Evolutionary conservation across 2,329 filamentous ascomycete species (phyloP).

Genomic region (Cladobotryum protrusum): DNA sequence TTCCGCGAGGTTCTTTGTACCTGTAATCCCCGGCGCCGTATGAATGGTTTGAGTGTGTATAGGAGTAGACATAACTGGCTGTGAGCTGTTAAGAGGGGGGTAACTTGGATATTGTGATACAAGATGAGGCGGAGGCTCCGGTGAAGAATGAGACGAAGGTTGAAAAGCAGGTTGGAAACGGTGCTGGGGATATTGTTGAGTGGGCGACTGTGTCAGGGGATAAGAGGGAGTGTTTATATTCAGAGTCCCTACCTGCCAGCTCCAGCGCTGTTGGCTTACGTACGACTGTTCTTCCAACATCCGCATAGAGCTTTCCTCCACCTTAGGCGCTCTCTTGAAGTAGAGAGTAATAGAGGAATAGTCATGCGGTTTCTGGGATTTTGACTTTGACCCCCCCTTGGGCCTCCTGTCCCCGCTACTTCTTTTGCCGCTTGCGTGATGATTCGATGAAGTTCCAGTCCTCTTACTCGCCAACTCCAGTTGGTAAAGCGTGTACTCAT

Average conservation of each 20-base stretch:
- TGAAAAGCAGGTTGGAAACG: not conserved
- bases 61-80: not conserved
- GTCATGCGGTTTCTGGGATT: conserved; percentile 28
- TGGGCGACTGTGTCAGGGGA: not conserved
- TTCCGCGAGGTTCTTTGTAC: not conserved
- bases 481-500: conserved; percentile 37
- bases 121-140: not conserved
- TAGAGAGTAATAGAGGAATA: conserved; percentile 39
- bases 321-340: conserved; percentile 36
- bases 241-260: too few species aligned
- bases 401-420: conserved; percentile 12
- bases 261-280: not conserved
- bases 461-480: conserved; percentile 34
- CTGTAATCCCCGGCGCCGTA: too few species aligned
- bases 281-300: conserved; percentile 21
- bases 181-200: not conserved
- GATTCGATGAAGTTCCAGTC: conserved; percentile 14
- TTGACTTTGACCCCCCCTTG: conserved; percentile 15
- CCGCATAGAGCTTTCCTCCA: conserved; percentile 23
- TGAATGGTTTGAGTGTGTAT: too few species aligned
- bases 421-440: conserved; percentile 14
- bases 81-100: too few species aligned
- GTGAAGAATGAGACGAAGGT: not conserved
- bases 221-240: not conserved
- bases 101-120: not conserved